Evolutionary conservation across 371 early-diverging fungal genomes (phyloP).

Genomic region (Mortierella sp.): DNA sequence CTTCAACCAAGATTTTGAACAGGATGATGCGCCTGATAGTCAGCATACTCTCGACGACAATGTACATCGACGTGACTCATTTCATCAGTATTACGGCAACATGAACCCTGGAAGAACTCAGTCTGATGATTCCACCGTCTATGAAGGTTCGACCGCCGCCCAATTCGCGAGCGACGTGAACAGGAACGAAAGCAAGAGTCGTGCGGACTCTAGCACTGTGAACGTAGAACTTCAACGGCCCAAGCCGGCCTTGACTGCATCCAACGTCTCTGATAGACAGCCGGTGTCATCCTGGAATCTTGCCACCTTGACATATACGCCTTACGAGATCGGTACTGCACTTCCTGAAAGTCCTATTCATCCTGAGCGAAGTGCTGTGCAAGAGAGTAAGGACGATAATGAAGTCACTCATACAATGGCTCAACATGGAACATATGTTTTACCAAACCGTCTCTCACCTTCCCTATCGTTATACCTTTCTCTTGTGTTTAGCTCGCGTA

Average conservation of each 20-base stretch:
- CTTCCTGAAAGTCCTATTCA: no score
- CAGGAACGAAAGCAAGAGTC: background rate
- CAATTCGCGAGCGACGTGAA: background rate
- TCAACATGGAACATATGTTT: no score
- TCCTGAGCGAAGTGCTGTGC: no score
- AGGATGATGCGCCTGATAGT: slow-evolving; percentile 5
- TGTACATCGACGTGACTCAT: slow-evolving; percentile 1
- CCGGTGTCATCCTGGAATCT: background rate
- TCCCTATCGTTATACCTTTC: no score
- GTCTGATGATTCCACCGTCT: background rate
- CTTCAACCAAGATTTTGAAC: slow-evolving; percentile 39
- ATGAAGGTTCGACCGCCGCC: background rate
- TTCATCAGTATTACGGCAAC: slow-evolving; percentile 17
- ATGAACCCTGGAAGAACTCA: background rate
- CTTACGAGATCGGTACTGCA: no score
- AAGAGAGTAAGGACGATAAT: no score
- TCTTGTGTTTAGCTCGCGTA: no score
- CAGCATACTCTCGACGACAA: background rate
- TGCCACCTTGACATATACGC: background rate
- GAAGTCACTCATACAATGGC: no score
- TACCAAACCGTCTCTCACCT: no score
- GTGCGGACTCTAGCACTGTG: background rate
- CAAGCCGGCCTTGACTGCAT: slow-evolving; percentile 8
- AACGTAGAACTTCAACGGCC: slow-evolving; percentile 20
- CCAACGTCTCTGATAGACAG: background rate